Percentiles rank a stretch among this genome's conserved stretches.
phyloP scores from a whole-genome alignment of 2,329 filamentous ascomycete genomes.

The Talaromyces atroroseus region DNA sequence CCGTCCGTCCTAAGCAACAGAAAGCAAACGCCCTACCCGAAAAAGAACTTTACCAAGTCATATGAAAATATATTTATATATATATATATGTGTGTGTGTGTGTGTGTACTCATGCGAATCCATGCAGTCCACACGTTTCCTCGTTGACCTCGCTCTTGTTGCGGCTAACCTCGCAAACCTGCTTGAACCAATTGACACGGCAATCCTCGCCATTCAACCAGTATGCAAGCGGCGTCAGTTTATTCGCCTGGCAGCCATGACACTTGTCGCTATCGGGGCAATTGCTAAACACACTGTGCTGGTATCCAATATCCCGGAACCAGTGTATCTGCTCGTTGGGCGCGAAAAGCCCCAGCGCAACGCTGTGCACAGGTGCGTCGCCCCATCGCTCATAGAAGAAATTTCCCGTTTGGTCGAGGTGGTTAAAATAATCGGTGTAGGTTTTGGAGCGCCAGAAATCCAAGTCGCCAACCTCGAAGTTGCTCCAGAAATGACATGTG shows the following conservation, averaged over 20 bases:
- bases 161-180: conserved; percentile 43
- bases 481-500: conserved; percentile 98
- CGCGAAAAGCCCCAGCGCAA: conserved; percentile 86
- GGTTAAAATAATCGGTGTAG: conserved; percentile 94
- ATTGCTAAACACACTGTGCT: conserved; percentile 98
- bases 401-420: conserved; percentile 85
- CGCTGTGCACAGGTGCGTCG: conserved; percentile 93
- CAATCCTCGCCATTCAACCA: conserved; percentile 90
- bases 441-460: conserved; percentile 83
- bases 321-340: conserved; percentile 88
- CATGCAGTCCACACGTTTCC: conserved; percentile 9
- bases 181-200: conserved; percentile 94
- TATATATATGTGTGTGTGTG: too few relatives aligned
- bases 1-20: neutral
- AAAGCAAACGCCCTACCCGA: neutral
- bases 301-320: conserved; percentile 99
- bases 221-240: conserved; percentile 61
- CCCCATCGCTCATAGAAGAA: conserved; percentile 99
- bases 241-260: conserved; percentile 73
- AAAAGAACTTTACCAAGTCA: neutral
- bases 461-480: conserved; percentile 95
- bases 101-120: too few relatives aligned
- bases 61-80: neutral
- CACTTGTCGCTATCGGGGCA: conserved; percentile 96
- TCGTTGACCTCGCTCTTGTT: conserved; percentile 5